A percentile compares a stretch with the other conserved stretches of the same genome.
Evolutionary conservation across 441 rosid species (phyloP).

Genomic region (Lepidium campestre): DNA sequence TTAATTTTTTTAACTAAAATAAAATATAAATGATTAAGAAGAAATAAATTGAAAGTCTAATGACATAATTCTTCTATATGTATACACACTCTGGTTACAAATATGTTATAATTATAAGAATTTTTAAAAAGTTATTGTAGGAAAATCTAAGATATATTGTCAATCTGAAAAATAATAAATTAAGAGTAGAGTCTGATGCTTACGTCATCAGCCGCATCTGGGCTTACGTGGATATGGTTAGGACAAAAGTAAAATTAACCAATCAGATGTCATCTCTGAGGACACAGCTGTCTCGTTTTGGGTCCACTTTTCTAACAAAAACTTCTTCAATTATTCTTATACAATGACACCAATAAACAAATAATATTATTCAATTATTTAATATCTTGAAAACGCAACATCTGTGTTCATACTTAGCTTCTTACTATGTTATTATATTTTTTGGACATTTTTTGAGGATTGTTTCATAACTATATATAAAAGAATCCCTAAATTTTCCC

Average conservation of each 20-base stretch:
- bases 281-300: conserved; percentile 29
- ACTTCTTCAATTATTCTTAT: conserved; percentile 25
- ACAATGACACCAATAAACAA: conserved; percentile 12
- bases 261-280: conserved; percentile 26
- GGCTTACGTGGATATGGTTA: conserved; percentile 30
- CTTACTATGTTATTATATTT: neutral
- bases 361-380: neutral
- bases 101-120: no score
- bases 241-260: conserved; percentile 33
- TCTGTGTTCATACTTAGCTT: conserved; percentile 28
- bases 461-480: neutral
- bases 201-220: conserved; percentile 29
- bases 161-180: neutral
- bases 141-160: neutral
- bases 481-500: neutral
- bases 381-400: conserved; percentile 5
- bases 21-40: neutral
- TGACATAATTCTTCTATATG: neutral
- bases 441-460: neutral
- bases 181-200: neutral
- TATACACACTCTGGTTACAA: neutral
- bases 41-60: neutral
- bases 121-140: no score
- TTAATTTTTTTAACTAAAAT: neutral
- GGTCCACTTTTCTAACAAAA: conserved; percentile 32